Base-by-base conservation (phyloP, 1,284 basidiomycete genomes). In the Caloboletus inedulis region DNA sequence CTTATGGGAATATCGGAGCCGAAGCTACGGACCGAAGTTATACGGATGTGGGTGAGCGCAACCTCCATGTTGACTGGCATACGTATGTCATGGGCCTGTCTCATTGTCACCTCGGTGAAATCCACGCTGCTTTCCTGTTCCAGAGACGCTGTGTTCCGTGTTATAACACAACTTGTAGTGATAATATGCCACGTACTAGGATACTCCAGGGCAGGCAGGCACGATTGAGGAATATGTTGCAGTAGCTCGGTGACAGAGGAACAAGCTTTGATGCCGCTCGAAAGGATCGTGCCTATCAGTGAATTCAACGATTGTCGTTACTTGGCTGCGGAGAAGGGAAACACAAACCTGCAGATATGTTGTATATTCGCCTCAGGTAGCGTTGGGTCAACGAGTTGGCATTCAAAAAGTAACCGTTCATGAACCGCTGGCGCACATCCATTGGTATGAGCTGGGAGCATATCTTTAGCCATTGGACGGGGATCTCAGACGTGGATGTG, bases 381-480 rank as follows among this genome's bases (percentile, higher is more conserved):
- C 82, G 82, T 62, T 85, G 80, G 1, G 87, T 85, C 49, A 85
- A 74, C 5, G 77, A 73, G 62, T 94, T 95, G n/a, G 89, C 83
- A 58, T 91, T 93, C 48, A 94, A 73, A 41, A 94, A 79, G 54
- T 87, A 85, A 9, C 85, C 74, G 2, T 73, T 82, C 53, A 73
- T 64, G 63, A 87, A 81, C 33, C 79, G 78, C 36, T 68, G 65
- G 39, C 83, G 77, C 51, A 90, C 75, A 58, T 91, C 86, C 33
- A 69, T 69, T 7, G 92, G 91, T 57, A 90, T 83, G 42, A 93
- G 75, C 64, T 94, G 91, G 7, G 87, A 77, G 42, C 85, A 87
- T 52, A 84, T 85, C 65, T 89, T 91, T 45, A 93, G 68, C 88
- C 89, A 94, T 55, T 88, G 83, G 10, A 89, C 73, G 0, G 91